Conservation (phyloP, 768 basidiomycete genomes). For the Dacryopinax primogenitus region DNA sequence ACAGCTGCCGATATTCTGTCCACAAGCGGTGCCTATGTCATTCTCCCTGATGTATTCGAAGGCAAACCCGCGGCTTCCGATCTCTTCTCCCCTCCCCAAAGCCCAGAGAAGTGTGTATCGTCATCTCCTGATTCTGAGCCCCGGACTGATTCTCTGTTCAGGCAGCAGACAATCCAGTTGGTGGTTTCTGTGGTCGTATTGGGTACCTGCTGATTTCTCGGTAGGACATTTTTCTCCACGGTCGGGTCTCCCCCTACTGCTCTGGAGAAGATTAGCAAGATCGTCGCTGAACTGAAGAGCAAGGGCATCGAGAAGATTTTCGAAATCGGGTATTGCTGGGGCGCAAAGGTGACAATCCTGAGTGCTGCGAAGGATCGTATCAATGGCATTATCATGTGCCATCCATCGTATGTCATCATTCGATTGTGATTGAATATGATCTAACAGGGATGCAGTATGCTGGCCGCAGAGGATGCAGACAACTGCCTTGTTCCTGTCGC, state of each 20-base stretch:
- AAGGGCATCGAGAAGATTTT: background rate
- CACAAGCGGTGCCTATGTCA: background rate
- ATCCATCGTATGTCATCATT: constrained; percentile 38
- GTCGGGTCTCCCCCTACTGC: background rate
- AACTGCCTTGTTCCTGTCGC: constrained; percentile 42
- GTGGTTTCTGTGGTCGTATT: background rate
- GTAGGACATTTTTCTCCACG: background rate
- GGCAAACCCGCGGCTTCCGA: constrained; percentile 2
- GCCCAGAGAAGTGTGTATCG: background rate
- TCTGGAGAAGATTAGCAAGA: background rate
- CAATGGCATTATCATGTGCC: constrained; percentile 39
- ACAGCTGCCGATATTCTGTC: constrained; percentile 5
- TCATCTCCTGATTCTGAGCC: background rate
- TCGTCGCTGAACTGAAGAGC: constrained; percentile 5
- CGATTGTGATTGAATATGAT: background rate
- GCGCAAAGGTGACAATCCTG: constrained; percentile 20
- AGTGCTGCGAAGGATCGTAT: constrained; percentile 29
- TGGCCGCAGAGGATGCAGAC: constrained; percentile 39
- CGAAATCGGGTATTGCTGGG: constrained; percentile 24
- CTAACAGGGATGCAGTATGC: constrained; percentile 30
- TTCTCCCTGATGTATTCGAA: background rate
- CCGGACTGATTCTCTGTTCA: background rate
- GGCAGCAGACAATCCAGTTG: constrained; percentile 1
- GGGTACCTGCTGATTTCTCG: background rate
- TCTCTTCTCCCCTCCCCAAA: background rate